phyloP scores from a whole-genome alignment of 2,329 filamentous ascomycete genomes.

The Trichophyton mentagrophytes region DNA sequence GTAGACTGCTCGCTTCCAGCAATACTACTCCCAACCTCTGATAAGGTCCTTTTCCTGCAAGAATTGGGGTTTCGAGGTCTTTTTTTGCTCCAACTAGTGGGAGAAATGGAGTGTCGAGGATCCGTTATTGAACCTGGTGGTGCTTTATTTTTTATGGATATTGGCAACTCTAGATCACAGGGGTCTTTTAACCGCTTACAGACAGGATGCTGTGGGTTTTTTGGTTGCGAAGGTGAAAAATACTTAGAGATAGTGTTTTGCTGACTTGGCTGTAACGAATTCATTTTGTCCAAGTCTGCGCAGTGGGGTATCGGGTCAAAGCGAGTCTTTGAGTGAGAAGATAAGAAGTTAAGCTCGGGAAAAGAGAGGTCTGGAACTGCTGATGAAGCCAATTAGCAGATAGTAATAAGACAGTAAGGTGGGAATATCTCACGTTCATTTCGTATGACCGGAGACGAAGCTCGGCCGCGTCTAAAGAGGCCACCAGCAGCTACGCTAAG shows the following conservation, averaged over 20 bases:
- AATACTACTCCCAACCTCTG: neutral
- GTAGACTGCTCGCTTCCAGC: constrained; percentile 1
- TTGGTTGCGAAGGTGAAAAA: neutral
- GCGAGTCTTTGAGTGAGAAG: neutral
- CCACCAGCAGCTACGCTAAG: constrained; percentile 25
- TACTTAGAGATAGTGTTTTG: neutral
- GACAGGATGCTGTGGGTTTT: neutral
- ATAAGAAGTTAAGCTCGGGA: constrained; percentile 40
- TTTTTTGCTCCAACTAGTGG: no score
- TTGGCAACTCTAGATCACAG: neutral
- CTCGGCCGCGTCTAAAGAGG: constrained; percentile 27
- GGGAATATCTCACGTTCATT: constrained; percentile 12
- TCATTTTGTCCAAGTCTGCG: neutral
- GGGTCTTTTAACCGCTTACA: no score
- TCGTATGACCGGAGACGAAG: constrained; percentile 21
- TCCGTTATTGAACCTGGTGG: neutral
- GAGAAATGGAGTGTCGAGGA: neutral
- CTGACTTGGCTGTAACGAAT: neutral
- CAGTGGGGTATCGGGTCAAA: neutral
- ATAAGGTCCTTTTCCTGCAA: neutral
- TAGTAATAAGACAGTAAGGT: neutral
- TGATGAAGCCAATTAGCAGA: neutral
- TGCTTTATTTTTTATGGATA: no score
- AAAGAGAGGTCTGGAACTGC: constrained; percentile 42
- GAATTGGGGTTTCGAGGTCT: neutral